These are phyloP conservation scores for Mortierella claussenii DNA, from an alignment of 192 early-diverging fungal genomes.

Conservation along the genomic window DNA sequence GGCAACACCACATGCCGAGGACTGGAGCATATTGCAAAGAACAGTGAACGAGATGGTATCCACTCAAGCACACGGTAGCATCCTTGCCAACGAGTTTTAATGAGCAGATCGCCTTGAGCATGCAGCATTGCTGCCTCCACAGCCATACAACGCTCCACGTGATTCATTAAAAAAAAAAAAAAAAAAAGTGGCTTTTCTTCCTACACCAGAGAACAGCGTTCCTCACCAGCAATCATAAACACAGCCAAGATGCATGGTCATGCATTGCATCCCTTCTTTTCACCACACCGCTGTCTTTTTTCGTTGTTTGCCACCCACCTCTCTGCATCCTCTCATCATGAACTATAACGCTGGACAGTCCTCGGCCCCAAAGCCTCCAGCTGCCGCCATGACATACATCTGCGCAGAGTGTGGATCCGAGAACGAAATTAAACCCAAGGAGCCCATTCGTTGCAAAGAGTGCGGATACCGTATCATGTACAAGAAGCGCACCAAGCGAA, in stretches of 20 bases:
- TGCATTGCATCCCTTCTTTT: background rate
- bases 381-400: constrained; percentile 41
- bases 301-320: too few relatives aligned
- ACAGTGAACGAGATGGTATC: constrained; percentile 66
- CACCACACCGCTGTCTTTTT: too few relatives aligned
- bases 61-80: constrained; percentile 49
- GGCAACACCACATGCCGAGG: constrained; percentile 61
- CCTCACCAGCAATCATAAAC: too few relatives aligned
- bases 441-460: constrained; percentile 96
- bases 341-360: constrained; percentile 44
- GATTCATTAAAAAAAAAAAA: constrained; percentile 1
- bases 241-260: too few relatives aligned
- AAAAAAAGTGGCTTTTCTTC: constrained; percentile 7
- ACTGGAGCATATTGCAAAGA: constrained; percentile 64
- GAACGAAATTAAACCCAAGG: constrained; percentile 93
- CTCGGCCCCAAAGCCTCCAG: constrained; percentile 33
- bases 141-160: too few relatives aligned
- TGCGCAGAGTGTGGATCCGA: constrained; percentile 81
- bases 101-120: too few relatives aligned
- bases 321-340: too few relatives aligned
- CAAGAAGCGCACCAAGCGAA: constrained; percentile 96
- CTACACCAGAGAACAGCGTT: too few relatives aligned
- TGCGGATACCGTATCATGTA: constrained; percentile 98
- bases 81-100: constrained; percentile 27
- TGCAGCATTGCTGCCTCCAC: too few relatives aligned